Conservation (phyloP, 192 early-diverging fungal species). For the Umbelopsis sp. region DNA sequence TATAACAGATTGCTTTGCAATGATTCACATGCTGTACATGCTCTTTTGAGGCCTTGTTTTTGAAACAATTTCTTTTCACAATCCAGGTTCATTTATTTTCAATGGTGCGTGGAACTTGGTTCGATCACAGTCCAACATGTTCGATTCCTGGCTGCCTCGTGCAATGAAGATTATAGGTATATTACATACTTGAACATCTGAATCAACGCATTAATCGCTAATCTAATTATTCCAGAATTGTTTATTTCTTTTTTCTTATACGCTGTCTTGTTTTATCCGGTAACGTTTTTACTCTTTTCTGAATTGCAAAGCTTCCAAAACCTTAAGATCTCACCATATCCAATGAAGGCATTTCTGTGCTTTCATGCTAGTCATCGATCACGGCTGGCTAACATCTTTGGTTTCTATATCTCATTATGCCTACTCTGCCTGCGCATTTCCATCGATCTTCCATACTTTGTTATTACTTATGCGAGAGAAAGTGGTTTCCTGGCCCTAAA, state of each 20-base stretch:
- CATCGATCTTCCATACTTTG: constrained; percentile 27
- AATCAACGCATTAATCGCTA: no score
- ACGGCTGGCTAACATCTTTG: constrained; percentile 30
- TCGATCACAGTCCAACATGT: constrained; percentile 29
- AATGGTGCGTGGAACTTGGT: constrained; percentile 41
- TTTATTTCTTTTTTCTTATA: constrained; percentile 40
- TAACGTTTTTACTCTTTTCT: no score
- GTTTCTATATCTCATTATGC: constrained; percentile 19
- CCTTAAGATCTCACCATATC: not conserved
- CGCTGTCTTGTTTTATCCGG: constrained; percentile 41
- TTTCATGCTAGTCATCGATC: constrained; percentile 38
- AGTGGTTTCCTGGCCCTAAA: constrained; percentile 27
- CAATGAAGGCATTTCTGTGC: constrained; percentile 36
- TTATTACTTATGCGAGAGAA: constrained; percentile 30
- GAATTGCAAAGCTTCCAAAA: not conserved
- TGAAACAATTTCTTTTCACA: not conserved
- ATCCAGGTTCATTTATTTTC: constrained; percentile 37
- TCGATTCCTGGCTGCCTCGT: constrained; percentile 31
- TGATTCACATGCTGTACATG: not conserved
- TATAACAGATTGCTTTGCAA: not conserved
- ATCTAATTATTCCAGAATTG: constrained; percentile 20
- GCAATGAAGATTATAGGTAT: constrained; percentile 37
- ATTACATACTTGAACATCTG: no score
- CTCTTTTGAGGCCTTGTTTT: not conserved
- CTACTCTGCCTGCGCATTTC: constrained; percentile 25